Conservation (phyloP, 768 basidiomycete species). For the Saitozyma sp. region DNA sequence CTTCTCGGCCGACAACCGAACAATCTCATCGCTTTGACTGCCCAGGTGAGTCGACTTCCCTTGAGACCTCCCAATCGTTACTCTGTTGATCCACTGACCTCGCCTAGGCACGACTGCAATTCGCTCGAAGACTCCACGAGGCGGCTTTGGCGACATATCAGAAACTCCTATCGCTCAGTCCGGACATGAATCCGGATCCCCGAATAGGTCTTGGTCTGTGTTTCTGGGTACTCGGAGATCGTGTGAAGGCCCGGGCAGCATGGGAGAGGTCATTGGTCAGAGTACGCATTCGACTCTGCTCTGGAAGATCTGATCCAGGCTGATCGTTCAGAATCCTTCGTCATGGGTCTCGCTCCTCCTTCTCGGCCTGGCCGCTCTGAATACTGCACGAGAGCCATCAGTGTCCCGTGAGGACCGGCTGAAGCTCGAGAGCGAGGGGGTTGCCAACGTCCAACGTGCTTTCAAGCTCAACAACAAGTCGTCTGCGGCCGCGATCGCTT, state of each 20-base stretch:
- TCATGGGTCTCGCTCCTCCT: constrained; percentile 79
- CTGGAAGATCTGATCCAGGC: neutral
- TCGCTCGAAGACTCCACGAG: constrained; percentile 71
- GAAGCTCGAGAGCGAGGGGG: constrained; percentile 23
- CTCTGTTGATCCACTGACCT: neutral
- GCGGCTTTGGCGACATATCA: constrained; percentile 84
- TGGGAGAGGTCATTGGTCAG: constrained; percentile 88
- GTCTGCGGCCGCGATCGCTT: constrained; percentile 40
- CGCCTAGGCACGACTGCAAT: constrained; percentile 73
- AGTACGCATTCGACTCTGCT: constrained; percentile 58
- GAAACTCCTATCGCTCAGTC: constrained; percentile 72
- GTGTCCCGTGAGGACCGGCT: constrained; percentile 64
- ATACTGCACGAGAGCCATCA: constrained; percentile 74
- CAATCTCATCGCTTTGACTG: constrained; percentile 81
- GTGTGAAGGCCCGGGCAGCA: constrained; percentile 75
- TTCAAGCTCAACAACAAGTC: constrained; percentile 41
- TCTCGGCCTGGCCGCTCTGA: constrained; percentile 81
- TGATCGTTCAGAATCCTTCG: constrained; percentile 64
- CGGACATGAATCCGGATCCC: constrained; percentile 83
- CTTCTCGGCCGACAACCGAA: constrained; percentile 76
- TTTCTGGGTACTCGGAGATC: constrained; percentile 84
- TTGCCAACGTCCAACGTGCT: constrained; percentile 65
- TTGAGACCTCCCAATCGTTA: neutral
- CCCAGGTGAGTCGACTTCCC: constrained; percentile 63
- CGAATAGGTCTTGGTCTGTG: constrained; percentile 94